Base-by-base conservation (phyloP, 169 alveolate genomes). In the Cryptosporidium tyzzeri region DNA sequence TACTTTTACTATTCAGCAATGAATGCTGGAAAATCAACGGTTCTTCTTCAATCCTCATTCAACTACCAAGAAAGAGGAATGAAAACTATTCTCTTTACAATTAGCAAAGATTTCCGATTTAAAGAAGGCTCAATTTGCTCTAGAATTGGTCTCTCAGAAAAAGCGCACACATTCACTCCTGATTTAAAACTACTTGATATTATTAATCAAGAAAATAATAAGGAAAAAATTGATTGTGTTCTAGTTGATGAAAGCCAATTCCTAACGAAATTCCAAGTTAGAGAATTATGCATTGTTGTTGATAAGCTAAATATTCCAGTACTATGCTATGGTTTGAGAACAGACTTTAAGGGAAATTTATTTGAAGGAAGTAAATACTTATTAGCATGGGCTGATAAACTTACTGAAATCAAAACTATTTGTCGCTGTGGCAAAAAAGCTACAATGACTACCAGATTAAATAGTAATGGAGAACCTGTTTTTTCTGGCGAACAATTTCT, bases 1-100 rank as follows among this genome's bases (percentile, higher is more conserved):
- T 80, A 62, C 45, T 80, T 80, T 67, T 80, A 80, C 33, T 80
- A 80, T 21, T 80, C 89, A 26, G 89, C 89, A 80, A 80, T 80
- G 89, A 80, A 80, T 67, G 89, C 89, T 58, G 89, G 89, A 16
- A 80, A 80, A 44, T 62, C 89, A 8, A 80, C 89, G 1, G 26
- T 80, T n/a, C 75, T 80, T 26, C 50, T 80, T 9, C 89, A 80
- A 26, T 80, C 89, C 16, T 80, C 89, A 9, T 80, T 62, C 74
- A 80, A 80, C 51, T 80, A 80, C 21, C 23, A 39, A 44, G 89
- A 80, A 41, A 59, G 75, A 26, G 89, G 89, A 29, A 62, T 80
- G 89, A 80, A 39, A 23, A 80, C 89, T 18, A 5, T 80, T 29
- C 48, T 80, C 12, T 80, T 62, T 45, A 80, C 89, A 44, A 18